Evolutionary conservation across 2,329 filamentous ascomycete genomes (phyloP).

Genomic region (Pseudofabraea citricarpa): DNA sequence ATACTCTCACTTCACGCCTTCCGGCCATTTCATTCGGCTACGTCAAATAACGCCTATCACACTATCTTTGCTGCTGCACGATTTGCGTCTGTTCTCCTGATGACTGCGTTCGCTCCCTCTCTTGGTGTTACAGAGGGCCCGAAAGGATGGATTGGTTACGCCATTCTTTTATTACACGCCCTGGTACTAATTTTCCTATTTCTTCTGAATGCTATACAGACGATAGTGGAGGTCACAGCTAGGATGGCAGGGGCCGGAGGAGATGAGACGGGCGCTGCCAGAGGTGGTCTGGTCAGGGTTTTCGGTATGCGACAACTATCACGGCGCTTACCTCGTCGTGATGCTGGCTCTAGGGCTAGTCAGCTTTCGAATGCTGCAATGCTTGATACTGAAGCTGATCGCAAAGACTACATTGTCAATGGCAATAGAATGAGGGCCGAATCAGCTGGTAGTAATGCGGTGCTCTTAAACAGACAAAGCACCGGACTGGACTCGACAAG

Average conservation of each 20-base stretch:
- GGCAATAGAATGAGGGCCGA: conserved; percentile 54
- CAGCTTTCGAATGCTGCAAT: conserved; percentile 81
- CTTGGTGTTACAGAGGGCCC: conserved; percentile 72
- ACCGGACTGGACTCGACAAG: conserved; percentile 48
- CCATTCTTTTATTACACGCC: conserved; percentile 80
- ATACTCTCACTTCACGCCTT: conserved; percentile 85
- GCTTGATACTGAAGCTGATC: conserved; percentile 62
- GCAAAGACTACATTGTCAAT: conserved; percentile 51
- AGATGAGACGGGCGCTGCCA: conserved; percentile 64
- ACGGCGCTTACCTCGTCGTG: conserved; percentile 61
- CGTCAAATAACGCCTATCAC: conserved; percentile 97
- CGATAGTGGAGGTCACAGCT: conserved; percentile 81
- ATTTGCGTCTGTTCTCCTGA: conserved; percentile 69
- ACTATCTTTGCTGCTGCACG: conserved; percentile 76
- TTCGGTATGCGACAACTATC: conserved; percentile 89
- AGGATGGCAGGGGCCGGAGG: conserved; percentile 78
- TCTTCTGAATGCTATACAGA: conserved; percentile 87
- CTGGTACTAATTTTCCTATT: conserved; percentile 86
- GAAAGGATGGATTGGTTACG: conserved; percentile 94
- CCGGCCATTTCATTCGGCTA: conserved; percentile 82
- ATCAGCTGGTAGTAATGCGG: conserved; percentile 55
- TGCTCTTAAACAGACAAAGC: conserved; percentile 53
- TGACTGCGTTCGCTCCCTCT: conserved; percentile 79
- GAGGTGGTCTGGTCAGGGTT: conserved; percentile 83
- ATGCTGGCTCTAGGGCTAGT: conserved; percentile 67